Percentiles rank a stretch among this genome's conserved stretches.
Evolutionary conservation across 1,284 basidiomycete species (phyloP).

Genomic region (Heterobasidion parviporum): DNA sequence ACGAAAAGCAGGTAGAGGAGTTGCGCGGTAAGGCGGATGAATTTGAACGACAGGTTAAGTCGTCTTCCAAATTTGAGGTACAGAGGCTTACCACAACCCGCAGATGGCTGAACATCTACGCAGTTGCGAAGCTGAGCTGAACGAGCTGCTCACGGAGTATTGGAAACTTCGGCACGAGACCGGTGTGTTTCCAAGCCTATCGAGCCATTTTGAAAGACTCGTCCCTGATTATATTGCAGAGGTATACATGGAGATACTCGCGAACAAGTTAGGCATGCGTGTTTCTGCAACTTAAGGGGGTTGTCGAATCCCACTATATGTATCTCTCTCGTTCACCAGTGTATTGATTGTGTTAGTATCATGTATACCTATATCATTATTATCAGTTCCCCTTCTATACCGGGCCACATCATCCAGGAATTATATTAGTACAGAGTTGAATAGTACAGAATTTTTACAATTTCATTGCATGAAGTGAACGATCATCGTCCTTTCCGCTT

Average conservation of each 20-base stretch:
- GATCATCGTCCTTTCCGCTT: neutral
- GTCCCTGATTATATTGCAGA: slow-evolving; percentile 31
- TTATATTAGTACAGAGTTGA: neutral
- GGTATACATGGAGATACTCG: slow-evolving; percentile 74
- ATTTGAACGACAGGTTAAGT: slow-evolving; percentile 50
- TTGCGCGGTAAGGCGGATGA: slow-evolving; percentile 58
- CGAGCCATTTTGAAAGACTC: neutral
- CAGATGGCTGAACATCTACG: slow-evolving; percentile 71
- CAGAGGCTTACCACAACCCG: neutral
- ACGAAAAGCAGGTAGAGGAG: slow-evolving; percentile 69
- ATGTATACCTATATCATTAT: neutral
- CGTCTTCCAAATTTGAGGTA: neutral
- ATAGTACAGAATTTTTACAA: too few relatives aligned
- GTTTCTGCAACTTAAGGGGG: slow-evolving; percentile 6
- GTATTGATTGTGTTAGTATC: neutral
- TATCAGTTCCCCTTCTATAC: neutral
- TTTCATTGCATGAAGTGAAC: neutral
- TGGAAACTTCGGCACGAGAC: slow-evolving; percentile 74
- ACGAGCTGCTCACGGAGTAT: slow-evolving; percentile 72
- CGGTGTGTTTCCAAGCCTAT: slow-evolving; percentile 35
- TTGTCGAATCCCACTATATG: neutral
- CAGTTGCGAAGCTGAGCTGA: slow-evolving; percentile 65
- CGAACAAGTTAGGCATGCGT: slow-evolving; percentile 51
- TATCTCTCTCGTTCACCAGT: neutral
- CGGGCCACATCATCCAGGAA: neutral